Conservation (phyloP, 805 yeast genomes). For the Ogataea methylovora region DNA sequence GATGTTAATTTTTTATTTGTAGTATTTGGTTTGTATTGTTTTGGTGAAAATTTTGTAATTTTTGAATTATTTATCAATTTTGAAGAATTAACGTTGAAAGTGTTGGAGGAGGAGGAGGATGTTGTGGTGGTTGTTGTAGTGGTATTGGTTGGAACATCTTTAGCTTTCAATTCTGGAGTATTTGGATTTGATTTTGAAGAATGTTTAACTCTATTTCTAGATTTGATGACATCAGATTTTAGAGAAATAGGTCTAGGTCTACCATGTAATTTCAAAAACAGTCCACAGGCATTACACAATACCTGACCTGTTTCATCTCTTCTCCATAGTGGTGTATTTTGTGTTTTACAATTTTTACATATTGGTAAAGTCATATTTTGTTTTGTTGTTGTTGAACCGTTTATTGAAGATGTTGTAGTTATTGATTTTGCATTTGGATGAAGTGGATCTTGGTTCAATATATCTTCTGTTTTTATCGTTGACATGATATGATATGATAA, state of each 20-base stretch:
- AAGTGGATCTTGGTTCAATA: constrained; percentile 9
- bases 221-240: constrained; percentile 88
- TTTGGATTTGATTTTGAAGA: constrained; percentile 33
- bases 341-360: constrained; percentile 87
- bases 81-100: background rate
- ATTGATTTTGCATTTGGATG: constrained; percentile 63
- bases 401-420: constrained; percentile 41
- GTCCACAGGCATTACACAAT: constrained; percentile 90
- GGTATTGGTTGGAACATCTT: constrained; percentile 22
- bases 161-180: constrained; percentile 50
- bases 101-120: too few relatives aligned
- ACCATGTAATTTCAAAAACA: constrained; percentile 84
- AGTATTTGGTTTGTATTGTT: constrained; percentile 27
- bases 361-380: constrained; percentile 58
- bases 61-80: constrained; percentile 7
- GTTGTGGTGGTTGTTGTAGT: background rate
- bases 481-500: too few relatives aligned
- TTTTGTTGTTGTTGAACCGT: constrained; percentile 60
- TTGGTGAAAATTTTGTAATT: constrained; percentile 27
- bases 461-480: too few relatives aligned
- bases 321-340: constrained; percentile 93
- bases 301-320: constrained; percentile 89
- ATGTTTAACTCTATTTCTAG: constrained; percentile 78
- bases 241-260: constrained; percentile 86
- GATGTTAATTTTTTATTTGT: constrained; percentile 4